Base-by-base conservation (phyloP, 768 basidiomycete genomes). In the Auriscalpium vulgare region DNA sequence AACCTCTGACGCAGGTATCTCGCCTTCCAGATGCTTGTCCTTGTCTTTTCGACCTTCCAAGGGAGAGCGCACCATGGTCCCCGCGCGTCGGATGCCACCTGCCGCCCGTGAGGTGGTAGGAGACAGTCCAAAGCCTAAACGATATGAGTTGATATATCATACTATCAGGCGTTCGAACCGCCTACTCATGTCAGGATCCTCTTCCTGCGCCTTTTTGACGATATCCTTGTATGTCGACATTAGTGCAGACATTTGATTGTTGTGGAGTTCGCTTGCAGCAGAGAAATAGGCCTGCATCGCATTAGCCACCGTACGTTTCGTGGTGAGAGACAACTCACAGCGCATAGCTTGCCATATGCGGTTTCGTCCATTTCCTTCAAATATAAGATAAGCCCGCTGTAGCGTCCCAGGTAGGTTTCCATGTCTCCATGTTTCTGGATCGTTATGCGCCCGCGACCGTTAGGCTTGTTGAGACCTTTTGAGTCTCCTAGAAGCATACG, bases 281-380 rank as follows among this genome's bases (percentile, higher is more conserved):
- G 91, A 87, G 62, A 97, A 97, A 72, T 98, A 98, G 6, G 87
- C 84, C 95, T 98, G 66, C 10, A 46, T 17, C n/a, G 34, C 34
- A 48, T 8, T 17, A 51, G 45, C 14, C 8, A 19, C 3, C 34
- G 6, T 14, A 45, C 10, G 8, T 19, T 2, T 11, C 47, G 23
- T 19, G 21, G 17, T 10, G 38, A 23, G 37, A 47, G 16, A 19
- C 14, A 10, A 77, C 88, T 55, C 65, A 95, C 95, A 40, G 87
- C 91, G 66, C 94, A 97, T 35, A 97, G 72, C 65, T 89, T 91
- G 45, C 85, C 87, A 67, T 97, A 98, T 21, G 88, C 71, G 54
- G 71, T 73, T 68, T 97, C 91, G 58, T 97, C 94, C 90, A 97
- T 95, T 74, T 98, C 95, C 68, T 92, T 95, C 55, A 97, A 72